These are phyloP conservation scores for Nitzschia sp. DNA, from an alignment of 108 stramenopile species.

Conservation along the genomic window DNA sequence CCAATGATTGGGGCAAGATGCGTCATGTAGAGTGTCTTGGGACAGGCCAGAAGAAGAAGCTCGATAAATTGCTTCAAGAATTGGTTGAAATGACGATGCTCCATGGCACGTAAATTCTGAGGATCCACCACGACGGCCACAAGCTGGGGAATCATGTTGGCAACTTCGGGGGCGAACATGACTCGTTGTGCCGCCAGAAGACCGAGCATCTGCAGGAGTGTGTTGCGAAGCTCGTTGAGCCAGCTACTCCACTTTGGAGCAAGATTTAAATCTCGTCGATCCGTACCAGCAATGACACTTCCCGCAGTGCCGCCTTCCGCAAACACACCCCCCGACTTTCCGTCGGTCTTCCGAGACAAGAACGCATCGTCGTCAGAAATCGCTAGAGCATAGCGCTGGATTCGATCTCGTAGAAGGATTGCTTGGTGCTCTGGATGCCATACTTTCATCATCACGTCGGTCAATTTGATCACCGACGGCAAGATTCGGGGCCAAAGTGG, in stretches of 20 bases:
- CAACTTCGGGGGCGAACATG: constrained; percentile 77
- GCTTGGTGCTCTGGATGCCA: constrained; percentile 79
- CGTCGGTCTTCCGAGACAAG: constrained; percentile 71
- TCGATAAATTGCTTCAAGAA: constrained; percentile 89
- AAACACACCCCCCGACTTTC: constrained; percentile 74
- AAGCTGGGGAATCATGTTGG: constrained; percentile 58
- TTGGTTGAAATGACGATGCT: constrained; percentile 85
- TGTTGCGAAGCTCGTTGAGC: constrained; percentile 84
- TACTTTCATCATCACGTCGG: constrained; percentile 63
- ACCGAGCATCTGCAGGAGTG: constrained; percentile 81
- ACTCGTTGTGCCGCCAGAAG: constrained; percentile 70
- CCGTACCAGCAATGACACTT: constrained; percentile 73
- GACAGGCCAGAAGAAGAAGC: constrained; percentile 70
- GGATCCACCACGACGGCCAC: constrained; percentile 65
- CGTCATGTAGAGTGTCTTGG: constrained; percentile 74
- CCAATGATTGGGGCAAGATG: constrained; percentile 80
- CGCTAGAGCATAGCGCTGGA: constrained; percentile 80
- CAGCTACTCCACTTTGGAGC: constrained; percentile 88
- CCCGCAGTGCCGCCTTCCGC: constrained; percentile 91
- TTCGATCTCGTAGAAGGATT: constrained; percentile 52
- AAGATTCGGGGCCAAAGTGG: constrained; percentile 86
- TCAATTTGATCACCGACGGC: constrained; percentile 54
- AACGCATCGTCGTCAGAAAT: constrained; percentile 91
- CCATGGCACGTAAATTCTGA: constrained; percentile 75
- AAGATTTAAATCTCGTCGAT: constrained; percentile 76